Conservation (phyloP, 371 early-diverging fungal species). For the Modicella reniformis region DNA sequence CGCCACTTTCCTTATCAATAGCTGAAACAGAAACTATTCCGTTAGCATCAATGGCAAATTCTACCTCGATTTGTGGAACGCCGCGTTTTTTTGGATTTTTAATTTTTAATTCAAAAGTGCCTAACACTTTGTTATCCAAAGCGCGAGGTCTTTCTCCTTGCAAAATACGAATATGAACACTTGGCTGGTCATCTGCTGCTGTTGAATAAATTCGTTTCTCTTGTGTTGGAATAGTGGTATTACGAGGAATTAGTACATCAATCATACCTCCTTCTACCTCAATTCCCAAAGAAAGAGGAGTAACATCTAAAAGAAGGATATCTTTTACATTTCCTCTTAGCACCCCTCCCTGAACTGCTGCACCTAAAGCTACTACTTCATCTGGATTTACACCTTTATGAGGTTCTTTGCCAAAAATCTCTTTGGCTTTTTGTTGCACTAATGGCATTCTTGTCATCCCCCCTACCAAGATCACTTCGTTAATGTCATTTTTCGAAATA, state of each 20-base stretch:
- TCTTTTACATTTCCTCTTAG: constrained; percentile 95
- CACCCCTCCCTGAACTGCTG: constrained; percentile 99
- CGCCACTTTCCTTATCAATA: too few relatives aligned
- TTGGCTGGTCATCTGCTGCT: constrained; percentile 98
- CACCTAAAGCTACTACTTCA: constrained; percentile 99
- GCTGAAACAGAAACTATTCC: too few relatives aligned
- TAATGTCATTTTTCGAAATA: constrained; percentile 81
- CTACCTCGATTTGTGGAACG: too few relatives aligned
- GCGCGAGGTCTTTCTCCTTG: too few relatives aligned
- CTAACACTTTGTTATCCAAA: too few relatives aligned
- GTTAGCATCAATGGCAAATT: too few relatives aligned
- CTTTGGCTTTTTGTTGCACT: constrained; percentile 93
- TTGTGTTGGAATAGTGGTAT: constrained; percentile 99
- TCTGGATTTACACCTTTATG: constrained; percentile 98
- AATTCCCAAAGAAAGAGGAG: constrained; percentile 98
- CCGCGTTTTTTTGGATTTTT: too few relatives aligned
- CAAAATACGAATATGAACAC: constrained; percentile 97
- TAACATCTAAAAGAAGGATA: constrained; percentile 96
- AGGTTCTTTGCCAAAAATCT: constrained; percentile 92
- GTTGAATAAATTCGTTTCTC: constrained; percentile 99
- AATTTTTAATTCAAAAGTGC: too few relatives aligned
- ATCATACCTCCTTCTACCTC: constrained; percentile 96
- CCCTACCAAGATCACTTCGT: constrained; percentile 98
- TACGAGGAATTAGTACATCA: constrained; percentile 98
- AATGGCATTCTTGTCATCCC: constrained; percentile 98